A percentile compares a stretch with the other conserved stretches of the same genome.
These are phyloP conservation scores for Alternaria gaisen DNA, from an alignment of 2,329 filamentous ascomycete species.

Conservation along the genomic window DNA sequence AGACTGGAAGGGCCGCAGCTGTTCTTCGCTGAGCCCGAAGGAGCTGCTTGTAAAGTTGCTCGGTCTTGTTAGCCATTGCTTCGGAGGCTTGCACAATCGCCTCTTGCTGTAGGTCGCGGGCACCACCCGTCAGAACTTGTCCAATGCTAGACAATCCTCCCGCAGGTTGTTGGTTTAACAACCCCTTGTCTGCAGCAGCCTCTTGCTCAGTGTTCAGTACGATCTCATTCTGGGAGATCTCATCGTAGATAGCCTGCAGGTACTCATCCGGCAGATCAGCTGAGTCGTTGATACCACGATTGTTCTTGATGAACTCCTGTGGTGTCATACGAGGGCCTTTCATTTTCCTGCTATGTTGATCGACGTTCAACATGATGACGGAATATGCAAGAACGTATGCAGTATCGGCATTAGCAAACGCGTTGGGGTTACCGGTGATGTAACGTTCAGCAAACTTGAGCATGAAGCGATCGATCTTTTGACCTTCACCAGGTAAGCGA, in stretches of 20 bases:
- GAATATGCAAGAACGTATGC: constrained; percentile 96
- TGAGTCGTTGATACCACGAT: constrained; percentile 96
- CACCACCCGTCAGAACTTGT: constrained; percentile 89
- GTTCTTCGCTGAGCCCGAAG: constrained; percentile 89
- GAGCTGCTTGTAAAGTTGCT: constrained; percentile 91
- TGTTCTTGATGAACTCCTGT: constrained; percentile 99
- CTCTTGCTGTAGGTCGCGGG: constrained; percentile 89
- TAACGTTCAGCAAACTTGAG: constrained; percentile 98
- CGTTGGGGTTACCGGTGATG: constrained; percentile 92
- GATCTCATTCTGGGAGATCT: constrained; percentile 91
- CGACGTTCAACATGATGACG: constrained; percentile 95
- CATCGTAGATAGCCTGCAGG: constrained; percentile 86
- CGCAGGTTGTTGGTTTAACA: constrained; percentile 62
- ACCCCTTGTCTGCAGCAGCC: constrained; percentile 81
- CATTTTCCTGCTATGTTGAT: constrained; percentile 90
- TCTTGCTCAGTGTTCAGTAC: constrained; percentile 92
- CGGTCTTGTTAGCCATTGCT: constrained; percentile 83
- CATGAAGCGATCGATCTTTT: constrained; percentile 99
- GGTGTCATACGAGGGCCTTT: constrained; percentile 86
- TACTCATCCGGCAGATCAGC: constrained; percentile 94
- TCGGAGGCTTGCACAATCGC: constrained; percentile 95
- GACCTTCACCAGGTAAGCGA: constrained; percentile 91
- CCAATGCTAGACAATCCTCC: constrained; percentile 81
- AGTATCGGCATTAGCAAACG: constrained; percentile 97
- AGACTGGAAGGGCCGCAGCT: constrained; percentile 71